Percentiles rank a stretch among this genome's conserved stretches.
Conservation (phyloP, 2,329 filamentous ascomycete species). For the Penicillium sp. region DNA sequence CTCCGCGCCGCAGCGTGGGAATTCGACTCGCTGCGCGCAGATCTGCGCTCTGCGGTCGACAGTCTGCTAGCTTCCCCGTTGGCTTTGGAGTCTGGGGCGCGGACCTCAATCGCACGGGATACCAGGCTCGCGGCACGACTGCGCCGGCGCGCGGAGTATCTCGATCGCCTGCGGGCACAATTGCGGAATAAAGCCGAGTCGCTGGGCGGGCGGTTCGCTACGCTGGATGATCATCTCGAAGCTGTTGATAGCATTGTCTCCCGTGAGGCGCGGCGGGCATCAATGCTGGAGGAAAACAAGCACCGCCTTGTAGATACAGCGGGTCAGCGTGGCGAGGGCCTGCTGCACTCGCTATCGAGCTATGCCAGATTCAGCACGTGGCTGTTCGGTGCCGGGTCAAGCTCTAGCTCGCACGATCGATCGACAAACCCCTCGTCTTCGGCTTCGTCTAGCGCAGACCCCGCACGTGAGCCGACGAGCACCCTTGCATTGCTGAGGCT, state of each 20-base stretch:
- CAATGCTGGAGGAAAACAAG: neutral
- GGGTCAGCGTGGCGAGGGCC: constrained; percentile 3
- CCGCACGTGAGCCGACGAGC: constrained; percentile 9
- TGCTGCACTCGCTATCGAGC: constrained; percentile 19
- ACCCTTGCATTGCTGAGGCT: constrained; percentile 26
- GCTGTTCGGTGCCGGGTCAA: constrained; percentile 14
- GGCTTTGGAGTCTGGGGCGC: constrained; percentile 10
- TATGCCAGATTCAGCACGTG: constrained; percentile 18
- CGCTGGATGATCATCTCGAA: constrained; percentile 39
- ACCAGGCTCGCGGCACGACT: constrained; percentile 35
- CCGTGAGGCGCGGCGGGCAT: constrained; percentile 24
- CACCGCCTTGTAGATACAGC: neutral
- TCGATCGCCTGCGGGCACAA: constrained; percentile 35
- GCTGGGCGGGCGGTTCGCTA: constrained; percentile 31
- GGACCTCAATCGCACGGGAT: constrained; percentile 26
- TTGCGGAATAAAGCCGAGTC: constrained; percentile 39
- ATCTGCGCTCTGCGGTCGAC: constrained; percentile 40
- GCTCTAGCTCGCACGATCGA: constrained; percentile 1
- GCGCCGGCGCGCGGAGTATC: constrained; percentile 34
- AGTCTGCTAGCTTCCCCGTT: constrained; percentile 33
- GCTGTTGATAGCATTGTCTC: constrained; percentile 35
- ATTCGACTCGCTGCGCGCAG: constrained; percentile 39
- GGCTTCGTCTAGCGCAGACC: neutral
- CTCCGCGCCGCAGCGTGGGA: constrained; percentile 35
- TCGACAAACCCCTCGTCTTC: neutral